phyloP scores from a whole-genome alignment of 1,284 basidiomycete genomes.

The Microbotryomycetes sp. region DNA sequence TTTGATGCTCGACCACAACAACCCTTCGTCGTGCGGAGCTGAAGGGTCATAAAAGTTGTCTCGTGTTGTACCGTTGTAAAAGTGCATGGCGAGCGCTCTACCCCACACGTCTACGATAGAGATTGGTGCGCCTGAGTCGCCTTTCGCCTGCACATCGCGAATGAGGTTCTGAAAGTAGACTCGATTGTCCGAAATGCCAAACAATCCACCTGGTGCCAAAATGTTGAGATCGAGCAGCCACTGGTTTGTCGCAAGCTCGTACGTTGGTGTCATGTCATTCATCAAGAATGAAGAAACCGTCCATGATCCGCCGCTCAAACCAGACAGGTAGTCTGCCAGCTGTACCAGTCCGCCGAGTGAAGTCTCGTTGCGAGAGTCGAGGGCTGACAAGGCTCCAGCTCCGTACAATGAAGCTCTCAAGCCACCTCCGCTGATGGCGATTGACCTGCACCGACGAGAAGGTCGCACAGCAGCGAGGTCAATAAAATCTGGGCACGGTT shows the following conservation, averaged over 20 bases:
- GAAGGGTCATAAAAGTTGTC: neutral
- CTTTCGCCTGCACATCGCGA: constrained; percentile 29
- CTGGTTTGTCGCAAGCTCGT: constrained; percentile 22
- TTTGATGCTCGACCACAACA: constrained; percentile 27
- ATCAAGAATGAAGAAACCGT: constrained; percentile 22
- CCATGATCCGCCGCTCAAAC: constrained; percentile 52
- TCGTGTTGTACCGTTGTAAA: constrained; percentile 25
- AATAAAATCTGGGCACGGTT: too few relatives aligned
- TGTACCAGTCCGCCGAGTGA: constrained; percentile 58
- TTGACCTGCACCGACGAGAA: too few relatives aligned
- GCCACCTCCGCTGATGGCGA: constrained; percentile 42
- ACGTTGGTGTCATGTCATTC: constrained; percentile 27
- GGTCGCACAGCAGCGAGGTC: too few relatives aligned
- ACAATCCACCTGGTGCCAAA: constrained; percentile 22
- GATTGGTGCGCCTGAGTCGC: constrained; percentile 32
- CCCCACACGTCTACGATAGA: constrained; percentile 19
- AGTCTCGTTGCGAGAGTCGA: constrained; percentile 57
- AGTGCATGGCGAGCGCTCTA: constrained; percentile 31
- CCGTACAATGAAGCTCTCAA: constrained; percentile 57
- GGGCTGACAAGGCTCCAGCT: constrained; percentile 53
- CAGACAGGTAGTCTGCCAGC: constrained; percentile 56
- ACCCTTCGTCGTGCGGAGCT: constrained; percentile 16
- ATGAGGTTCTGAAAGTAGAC: constrained; percentile 20
- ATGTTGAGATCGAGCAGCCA: constrained; percentile 25
- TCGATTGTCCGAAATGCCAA: constrained; percentile 17